A percentile compares a stretch with the other conserved stretches of the same genome.
Conservation (phyloP, 2,329 filamentous ascomycete species). For the Dothistroma septosporum region DNA sequence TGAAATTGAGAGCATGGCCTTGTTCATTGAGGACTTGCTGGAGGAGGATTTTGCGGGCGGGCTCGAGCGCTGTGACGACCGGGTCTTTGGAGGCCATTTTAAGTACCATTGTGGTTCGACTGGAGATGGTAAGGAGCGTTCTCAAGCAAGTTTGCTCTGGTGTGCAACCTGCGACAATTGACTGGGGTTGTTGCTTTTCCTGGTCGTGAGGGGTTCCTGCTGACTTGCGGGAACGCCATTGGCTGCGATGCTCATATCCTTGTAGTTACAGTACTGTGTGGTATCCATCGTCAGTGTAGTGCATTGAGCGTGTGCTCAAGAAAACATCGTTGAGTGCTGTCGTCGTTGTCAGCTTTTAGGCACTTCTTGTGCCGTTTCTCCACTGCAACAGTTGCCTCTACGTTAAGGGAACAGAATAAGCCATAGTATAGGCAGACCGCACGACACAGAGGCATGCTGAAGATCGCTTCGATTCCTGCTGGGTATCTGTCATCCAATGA, state of each 20-base stretch:
- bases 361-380: background rate
- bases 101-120: background rate
- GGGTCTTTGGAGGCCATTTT: conserved; percentile 1
- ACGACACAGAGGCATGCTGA: background rate
- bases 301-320: background rate
- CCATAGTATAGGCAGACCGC: background rate
- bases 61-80: background rate
- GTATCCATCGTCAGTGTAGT: background rate
- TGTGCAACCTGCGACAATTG: background rate
- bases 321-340: background rate
- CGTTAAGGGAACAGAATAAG: background rate
- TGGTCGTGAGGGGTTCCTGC: background rate
- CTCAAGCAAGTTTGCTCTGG: background rate
- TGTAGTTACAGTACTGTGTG: background rate
- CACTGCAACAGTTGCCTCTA: background rate
- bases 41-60: conserved; percentile 1
- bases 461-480: background rate
- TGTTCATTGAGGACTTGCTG: conserved; percentile 1
- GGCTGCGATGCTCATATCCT: background rate
- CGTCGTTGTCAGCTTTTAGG: background rate
- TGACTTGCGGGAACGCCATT: background rate
- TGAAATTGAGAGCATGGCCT: background rate
- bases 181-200: background rate
- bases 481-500: background rate
- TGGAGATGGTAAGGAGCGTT: background rate